phyloP scores from a whole-genome alignment of 2,329 filamentous ascomycete species.

The Rhinocladiella mackenziei region DNA sequence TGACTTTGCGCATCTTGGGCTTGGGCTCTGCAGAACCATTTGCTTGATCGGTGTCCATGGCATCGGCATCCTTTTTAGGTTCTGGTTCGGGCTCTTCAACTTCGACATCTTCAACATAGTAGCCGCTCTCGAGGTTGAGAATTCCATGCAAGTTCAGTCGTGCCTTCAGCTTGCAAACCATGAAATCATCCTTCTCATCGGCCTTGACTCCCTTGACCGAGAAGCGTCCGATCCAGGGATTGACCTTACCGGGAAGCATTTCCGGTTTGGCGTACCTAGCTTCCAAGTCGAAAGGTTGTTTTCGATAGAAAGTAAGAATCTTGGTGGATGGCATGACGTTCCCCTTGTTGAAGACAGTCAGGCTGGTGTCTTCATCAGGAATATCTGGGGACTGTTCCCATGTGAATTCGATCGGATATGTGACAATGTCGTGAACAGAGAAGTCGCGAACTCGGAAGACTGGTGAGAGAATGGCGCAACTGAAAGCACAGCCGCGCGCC shows the following conservation, averaged over 20 bases:
- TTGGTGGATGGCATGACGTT: conserved; percentile 97
- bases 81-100: conserved; percentile 88
- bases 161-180: conserved; percentile 99
- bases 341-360: conserved; percentile 96
- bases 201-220: conserved; percentile 97
- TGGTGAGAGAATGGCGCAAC: conserved; percentile 93
- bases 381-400: conserved; percentile 99
- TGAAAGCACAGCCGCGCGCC: conserved; percentile 92
- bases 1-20: conserved; percentile 88
- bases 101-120: conserved; percentile 97
- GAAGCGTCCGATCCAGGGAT: conserved; percentile 95
- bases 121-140: conserved; percentile 92
- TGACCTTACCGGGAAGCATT: conserved; percentile 77
- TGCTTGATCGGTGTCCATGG: conserved; percentile 75
- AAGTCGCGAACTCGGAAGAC: conserved; percentile 99
- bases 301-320: conserved; percentile 98
- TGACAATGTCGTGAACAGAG: conserved; percentile 92
- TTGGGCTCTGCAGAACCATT: conserved; percentile 64
- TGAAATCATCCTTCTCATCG: conserved; percentile 86
- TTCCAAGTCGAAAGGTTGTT: conserved; percentile 94
- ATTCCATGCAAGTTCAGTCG: conserved; percentile 94
- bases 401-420: conserved; percentile 96
- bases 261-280: conserved; percentile 88
- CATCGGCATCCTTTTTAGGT: conserved; percentile 63
- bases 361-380: conserved; percentile 93